Evolutionary conservation across 2,329 filamentous ascomycete genomes (phyloP), one percentile per base, ranked within the genome.

Genomic region (Pseudocercospora ulei): DNA sequence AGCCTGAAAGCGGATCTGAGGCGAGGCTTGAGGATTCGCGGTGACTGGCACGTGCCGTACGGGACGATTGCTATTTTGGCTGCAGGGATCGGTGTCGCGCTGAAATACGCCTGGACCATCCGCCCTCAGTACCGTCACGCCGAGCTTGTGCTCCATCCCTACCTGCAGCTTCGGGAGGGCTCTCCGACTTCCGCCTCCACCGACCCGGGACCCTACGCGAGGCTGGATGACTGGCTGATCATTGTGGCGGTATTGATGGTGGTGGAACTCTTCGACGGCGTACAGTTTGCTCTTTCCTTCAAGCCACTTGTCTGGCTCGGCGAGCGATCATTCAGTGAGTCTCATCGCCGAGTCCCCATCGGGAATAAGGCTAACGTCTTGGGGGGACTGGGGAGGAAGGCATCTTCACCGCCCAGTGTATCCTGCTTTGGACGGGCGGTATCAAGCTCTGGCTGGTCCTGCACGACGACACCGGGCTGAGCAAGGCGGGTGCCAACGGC

Each of bases 271-370:
- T 51, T 48, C 13, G 25, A 29, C 0, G 19, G 27, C 3, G 33
- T 43, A 5, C 45, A 49, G 29, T 42, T 43, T 13, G 23, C 46
- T 5, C 45, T 57, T 2, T 56, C 54, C 2, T 44, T 49, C 6
- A 54, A 43, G 30, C 45, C 44, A 11, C 34, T 57, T 4, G 48
- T 56, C 0, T 41, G 36, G 12, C 12, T 56, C 3, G 55, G 55
- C 3, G 52, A 51, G 29, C 41, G 55, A 34, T 54, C 54, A n/a
- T 46, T 57, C 28, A 54, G 55, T 57, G 38, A 41, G 54, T 49
- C 4, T 1, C 6, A 17, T 7, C 13, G 20, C 6, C 12, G 16
- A 19, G n/a, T 22, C 12, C 16, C n/a, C 31, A 2, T 34, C 11
- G 1, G 3, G 17, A 9, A 1, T 26, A 9, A 11, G 16, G 30